These are phyloP conservation scores for Scedosporium dehoogii DNA, from an alignment of 2,329 filamentous ascomycete species.

Conservation along the genomic window DNA sequence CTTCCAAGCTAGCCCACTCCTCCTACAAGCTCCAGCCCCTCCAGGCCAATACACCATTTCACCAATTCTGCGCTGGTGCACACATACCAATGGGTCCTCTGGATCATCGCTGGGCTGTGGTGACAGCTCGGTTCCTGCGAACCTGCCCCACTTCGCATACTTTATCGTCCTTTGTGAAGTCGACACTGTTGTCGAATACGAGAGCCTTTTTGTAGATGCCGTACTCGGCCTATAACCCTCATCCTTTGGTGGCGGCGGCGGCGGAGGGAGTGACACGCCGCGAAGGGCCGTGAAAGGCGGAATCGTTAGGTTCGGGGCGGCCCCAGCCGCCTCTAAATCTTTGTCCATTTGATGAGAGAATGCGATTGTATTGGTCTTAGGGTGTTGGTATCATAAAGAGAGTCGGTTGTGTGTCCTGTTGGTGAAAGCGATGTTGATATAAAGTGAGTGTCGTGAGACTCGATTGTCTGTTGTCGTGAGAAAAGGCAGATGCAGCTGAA, in stretches of 20 bases:
- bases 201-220: not conserved
- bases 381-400: not conserved
- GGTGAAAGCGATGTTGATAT: not conserved
- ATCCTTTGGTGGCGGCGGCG: constrained; percentile 6
- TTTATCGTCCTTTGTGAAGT: constrained; percentile 24
- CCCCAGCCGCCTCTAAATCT: not conserved
- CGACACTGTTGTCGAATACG: constrained; percentile 1
- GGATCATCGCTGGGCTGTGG: constrained; percentile 46
- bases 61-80: not conserved
- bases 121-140: constrained; percentile 33
- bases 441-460: not conserved
- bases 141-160: constrained; percentile 31
- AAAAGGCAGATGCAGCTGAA: not conserved
- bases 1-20: not conserved
- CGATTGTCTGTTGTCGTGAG: not conserved
- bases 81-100: constrained; percentile 42
- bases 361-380: not conserved
- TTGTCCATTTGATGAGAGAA: not conserved
- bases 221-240: constrained; percentile 5
- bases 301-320: not conserved
- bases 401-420: not conserved
- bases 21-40: not conserved
- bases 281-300: not conserved
- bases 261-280: constrained; percentile 4
- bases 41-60: not conserved